Conservation (phyloP, 306 rosid genomes). For the Gastrolobium bilobum region DNA sequence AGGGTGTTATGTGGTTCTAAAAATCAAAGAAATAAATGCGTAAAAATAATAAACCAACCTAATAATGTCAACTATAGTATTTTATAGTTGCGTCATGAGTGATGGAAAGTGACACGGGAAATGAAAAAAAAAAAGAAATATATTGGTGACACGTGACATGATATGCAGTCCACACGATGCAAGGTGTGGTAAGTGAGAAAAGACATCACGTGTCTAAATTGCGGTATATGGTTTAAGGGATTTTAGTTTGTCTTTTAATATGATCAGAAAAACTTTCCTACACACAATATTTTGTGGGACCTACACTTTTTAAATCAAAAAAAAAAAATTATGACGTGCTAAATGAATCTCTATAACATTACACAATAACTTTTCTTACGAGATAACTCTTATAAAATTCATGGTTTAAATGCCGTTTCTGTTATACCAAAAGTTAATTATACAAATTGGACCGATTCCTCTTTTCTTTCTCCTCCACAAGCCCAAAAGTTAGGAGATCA, state of each 20-base stretch:
- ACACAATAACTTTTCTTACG: too few relatives aligned
- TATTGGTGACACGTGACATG: not conserved
- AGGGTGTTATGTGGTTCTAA: not conserved
- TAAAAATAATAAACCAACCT: not conserved
- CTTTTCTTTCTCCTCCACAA: conserved; percentile 1
- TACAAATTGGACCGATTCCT: conserved; percentile 19
- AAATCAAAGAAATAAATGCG: not conserved
- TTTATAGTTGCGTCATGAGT: conserved; percentile 5
- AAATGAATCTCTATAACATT: too few relatives aligned
- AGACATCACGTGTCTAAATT: conserved; percentile 14
- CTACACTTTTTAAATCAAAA: too few relatives aligned
- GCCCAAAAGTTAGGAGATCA: not conserved
- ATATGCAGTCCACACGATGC: not conserved
- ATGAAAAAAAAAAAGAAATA: not conserved
- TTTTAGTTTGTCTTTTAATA: too few relatives aligned
- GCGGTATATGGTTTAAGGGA: not conserved
- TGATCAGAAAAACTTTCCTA: too few relatives aligned
- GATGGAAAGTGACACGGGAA: conserved; percentile 8
- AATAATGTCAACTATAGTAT: not conserved
- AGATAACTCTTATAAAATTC: too few relatives aligned
- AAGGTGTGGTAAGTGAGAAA: not conserved
- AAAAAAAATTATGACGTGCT: too few relatives aligned
- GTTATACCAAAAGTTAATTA: not conserved
- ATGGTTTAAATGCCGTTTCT: not conserved
- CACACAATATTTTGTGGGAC: too few relatives aligned